Evolutionary conservation across 2,329 filamentous ascomycete genomes (phyloP).

Genomic region (Clarireedia paspali): DNA sequence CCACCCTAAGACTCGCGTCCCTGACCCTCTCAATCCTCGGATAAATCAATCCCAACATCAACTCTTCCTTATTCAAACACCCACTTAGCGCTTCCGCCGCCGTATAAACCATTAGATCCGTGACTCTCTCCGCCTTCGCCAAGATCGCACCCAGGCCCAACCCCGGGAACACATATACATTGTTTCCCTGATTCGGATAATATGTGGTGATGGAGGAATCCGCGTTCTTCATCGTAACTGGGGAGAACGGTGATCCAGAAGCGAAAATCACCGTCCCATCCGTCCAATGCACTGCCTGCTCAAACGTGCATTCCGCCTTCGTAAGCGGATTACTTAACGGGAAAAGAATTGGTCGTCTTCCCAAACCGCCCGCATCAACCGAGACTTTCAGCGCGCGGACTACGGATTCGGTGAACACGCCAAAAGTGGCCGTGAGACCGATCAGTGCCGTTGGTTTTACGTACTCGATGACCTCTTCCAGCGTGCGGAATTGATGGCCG

Average conservation of each 20-base stretch:
- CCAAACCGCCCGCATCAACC: constrained; percentile 55
- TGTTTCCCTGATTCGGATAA: constrained; percentile 78
- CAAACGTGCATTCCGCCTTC: constrained; percentile 97
- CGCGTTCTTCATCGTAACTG: constrained; percentile 56
- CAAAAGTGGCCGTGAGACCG: constrained; percentile 88
- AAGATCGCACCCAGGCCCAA: constrained; percentile 91
- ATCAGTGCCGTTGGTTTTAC: constrained; percentile 93
- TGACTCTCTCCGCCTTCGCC: constrained; percentile 77
- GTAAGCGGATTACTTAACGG: constrained; percentile 91
- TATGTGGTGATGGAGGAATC: constrained; percentile 53
- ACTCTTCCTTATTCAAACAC: constrained; percentile 73
- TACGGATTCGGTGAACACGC: constrained; percentile 85
- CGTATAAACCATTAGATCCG: constrained; percentile 94
- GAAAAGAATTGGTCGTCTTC: constrained; percentile 85
- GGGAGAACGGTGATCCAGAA: constrained; percentile 85
- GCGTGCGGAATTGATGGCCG: constrained; percentile 64
- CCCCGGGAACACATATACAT: constrained; percentile 91
- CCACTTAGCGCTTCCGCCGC: constrained; percentile 75
- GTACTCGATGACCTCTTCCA: constrained; percentile 88
- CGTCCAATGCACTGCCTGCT: constrained; percentile 85
- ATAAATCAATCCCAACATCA: constrained; percentile 80
- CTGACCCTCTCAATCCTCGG: constrained; percentile 85
- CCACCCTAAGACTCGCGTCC: constrained; percentile 79
- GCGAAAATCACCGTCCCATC: constrained; percentile 90
- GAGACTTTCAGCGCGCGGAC: constrained; percentile 62